Evolutionary conservation across 176 grass and related monocot genomes (phyloP).

Genomic region (bread wheat (Triticum aestivum)): IWGSC_CS_RefSeq_v2.1 NC_057810.1:62686675-62687174

Average conservation of each 20-base stretch:
- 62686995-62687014: constrained; percentile 88
- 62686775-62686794: constrained; percentile 81
- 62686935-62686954: constrained; percentile 89
- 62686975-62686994: constrained; percentile 96
- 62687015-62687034: constrained; percentile 94
- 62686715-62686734: constrained; percentile 43
- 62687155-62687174: too few species aligned
- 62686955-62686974: constrained; percentile 93
- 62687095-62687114: constrained; percentile 82
- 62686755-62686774: constrained; percentile 59
- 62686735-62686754: constrained; percentile 38
- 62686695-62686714: constrained; percentile 75
- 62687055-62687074: constrained; percentile 67
- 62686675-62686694: constrained; percentile 64
- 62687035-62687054: constrained; percentile 85
- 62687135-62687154: too few species aligned
- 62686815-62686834: constrained; percentile 83
- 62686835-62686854: constrained; percentile 93
- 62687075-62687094: constrained; percentile 81
- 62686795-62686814: constrained; percentile 83
- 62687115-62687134: too few species aligned
- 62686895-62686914: constrained; percentile 90
- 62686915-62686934: constrained; percentile 75
- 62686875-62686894: constrained; percentile 64
- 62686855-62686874: constrained; percentile 71